Conservation (phyloP, 371 early-diverging fungal species). For the Actinomucor elegans region DNA sequence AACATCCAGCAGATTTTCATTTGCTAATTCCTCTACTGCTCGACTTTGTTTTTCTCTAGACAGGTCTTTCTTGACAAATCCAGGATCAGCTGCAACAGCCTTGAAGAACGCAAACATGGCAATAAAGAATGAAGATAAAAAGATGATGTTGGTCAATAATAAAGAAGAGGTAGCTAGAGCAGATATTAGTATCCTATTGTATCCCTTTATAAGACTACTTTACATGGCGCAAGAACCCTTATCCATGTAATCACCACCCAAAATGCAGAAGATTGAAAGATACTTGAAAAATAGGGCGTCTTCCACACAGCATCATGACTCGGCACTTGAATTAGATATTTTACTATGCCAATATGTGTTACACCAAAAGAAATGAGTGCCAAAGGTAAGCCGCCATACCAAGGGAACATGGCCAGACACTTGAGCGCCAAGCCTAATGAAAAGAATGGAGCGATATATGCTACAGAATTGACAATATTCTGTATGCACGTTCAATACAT, state of each 20-base stretch:
- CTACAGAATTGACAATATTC: constrained; percentile 60
- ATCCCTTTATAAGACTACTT: too few species aligned
- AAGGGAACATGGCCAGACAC: constrained; percentile 64
- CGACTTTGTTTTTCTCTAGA: constrained; percentile 46
- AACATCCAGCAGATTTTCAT: constrained; percentile 67
- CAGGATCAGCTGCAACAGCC: constrained; percentile 79
- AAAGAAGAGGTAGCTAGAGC: constrained; percentile 63
- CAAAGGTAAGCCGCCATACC: constrained; percentile 78
- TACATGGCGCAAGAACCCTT: constrained; percentile 31
- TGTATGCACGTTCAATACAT: constrained; percentile 10
- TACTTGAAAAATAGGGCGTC: constrained; percentile 82
- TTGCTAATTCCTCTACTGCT: constrained; percentile 67
- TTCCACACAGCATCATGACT: constrained; percentile 60
- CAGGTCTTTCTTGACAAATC: constrained; percentile 63
- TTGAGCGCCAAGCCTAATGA: constrained; percentile 58
- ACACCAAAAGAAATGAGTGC: constrained; percentile 49
- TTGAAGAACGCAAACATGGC: constrained; percentile 75
- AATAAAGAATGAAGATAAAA: constrained; percentile 52
- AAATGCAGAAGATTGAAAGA: constrained; percentile 83
- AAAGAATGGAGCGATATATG: constrained; percentile 74
- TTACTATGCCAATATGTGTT: constrained; percentile 63
- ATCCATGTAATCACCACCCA: constrained; percentile 70
- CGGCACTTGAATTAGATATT: constrained; percentile 58
- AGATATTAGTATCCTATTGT: constrained; percentile 30
- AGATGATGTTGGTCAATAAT: constrained; percentile 60